Evolutionary conservation across 805 yeast genomes (phyloP), one percentile per base, ranked within the genome.

Genomic region (Diddensiella santjacobensis): DNA sequence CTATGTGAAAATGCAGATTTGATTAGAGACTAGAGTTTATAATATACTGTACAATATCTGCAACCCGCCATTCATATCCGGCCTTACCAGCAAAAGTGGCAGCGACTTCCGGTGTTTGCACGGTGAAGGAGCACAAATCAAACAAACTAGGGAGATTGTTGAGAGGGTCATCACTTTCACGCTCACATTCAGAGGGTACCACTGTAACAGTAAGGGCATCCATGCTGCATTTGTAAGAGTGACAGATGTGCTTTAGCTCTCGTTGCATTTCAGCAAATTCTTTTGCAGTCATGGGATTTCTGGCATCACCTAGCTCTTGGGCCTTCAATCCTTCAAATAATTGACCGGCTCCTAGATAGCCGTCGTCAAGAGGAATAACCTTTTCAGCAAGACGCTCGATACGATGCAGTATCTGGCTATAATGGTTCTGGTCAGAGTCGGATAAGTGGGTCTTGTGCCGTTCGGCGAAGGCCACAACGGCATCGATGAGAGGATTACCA

Each of bases 31-130:
- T 26, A 26, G 31, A 26, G 31, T 26, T 26, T 8, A 26, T 8
- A 8, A 26, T 8, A 26, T 26, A 26, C 8, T 42, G 31, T 10
- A 40, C 30, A 13, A 50, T n/a, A 23, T 49, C 54, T n/a, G 45
- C 44, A 6, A 51, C 24, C 30, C 24, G 17, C 52, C 52, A 51
- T 22, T 51, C 54, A 17, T 45, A 22, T 8, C 52, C 54, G 8
- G 50, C 35, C 11, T 37, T 36, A 4, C 43, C 20, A 22, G 45
- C 31, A 19, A 45, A 15, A 3, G 47, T 20, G 17, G 37, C 44
- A 19, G 43, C 26, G 15, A 13, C 8, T 11, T 39, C 26, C 11
- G 42, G 6, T 20, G 29, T 39, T 19, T 18, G 22, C 8, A 39
- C 26, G 30, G 42, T 13, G 26, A 13, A 23, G n/a, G 4, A 8